These are phyloP conservation scores for Cydonia oblonga DNA, from an alignment of 331 rosid genomes.

Conservation along the genomic window DNA sequence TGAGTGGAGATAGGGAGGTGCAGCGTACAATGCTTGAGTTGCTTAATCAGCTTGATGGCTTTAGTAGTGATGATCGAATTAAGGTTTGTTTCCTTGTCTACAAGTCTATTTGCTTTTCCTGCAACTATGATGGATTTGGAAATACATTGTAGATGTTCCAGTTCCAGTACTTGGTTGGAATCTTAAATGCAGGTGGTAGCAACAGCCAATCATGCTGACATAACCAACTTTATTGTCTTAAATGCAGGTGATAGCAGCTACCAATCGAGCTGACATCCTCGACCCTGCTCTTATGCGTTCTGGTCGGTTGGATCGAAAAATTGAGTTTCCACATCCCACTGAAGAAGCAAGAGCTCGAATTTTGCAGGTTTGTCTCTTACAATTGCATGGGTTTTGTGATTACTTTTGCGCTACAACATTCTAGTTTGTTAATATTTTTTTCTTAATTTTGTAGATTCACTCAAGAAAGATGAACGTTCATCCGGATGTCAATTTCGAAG, in stretches of 20 bases:
- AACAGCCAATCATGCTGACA: conserved; percentile 50
- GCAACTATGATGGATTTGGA: background rate
- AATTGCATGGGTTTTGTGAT: background rate
- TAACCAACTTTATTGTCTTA: background rate
- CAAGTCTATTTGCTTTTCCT: background rate
- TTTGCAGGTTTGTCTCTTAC: conserved; percentile 55
- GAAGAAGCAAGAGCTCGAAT: conserved; percentile 96
- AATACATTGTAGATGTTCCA: background rate
- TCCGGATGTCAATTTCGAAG: conserved; percentile 91
- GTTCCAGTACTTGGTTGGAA: background rate
- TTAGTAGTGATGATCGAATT: conserved; percentile 81
- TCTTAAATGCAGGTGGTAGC: conserved; percentile 63
- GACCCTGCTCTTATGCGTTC: conserved; percentile 99
- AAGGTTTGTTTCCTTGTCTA: conserved; percentile 43
- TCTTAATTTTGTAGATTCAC: conserved; percentile 54
- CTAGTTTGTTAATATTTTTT: background rate
- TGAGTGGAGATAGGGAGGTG: conserved; percentile 94
- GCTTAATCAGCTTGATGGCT: conserved; percentile 96
- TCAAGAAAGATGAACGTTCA: conserved; percentile 92
- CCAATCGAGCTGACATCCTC: conserved; percentile 93
- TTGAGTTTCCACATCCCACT: conserved; percentile 92
- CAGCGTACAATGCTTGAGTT: conserved; percentile 91
- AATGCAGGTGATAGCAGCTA: conserved; percentile 88
- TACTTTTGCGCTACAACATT: background rate
- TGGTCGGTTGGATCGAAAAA: conserved; percentile 93